Base-by-base conservation (phyloP, 148 eudicot genomes). In the Heliosperma pusillum region DNA sequence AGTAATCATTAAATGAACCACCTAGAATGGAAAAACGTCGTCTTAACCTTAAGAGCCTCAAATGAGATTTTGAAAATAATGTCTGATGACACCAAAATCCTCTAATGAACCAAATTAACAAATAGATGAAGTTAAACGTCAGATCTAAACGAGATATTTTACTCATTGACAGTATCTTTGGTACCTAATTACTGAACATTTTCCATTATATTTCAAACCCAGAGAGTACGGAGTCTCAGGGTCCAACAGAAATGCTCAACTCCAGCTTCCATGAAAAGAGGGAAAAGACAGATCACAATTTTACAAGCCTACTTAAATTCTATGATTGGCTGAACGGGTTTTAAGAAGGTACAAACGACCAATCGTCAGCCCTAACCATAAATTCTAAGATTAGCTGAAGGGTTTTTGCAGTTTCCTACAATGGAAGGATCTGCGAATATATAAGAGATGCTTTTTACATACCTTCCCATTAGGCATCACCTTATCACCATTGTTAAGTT, bases 381-480 rank as follows among this genome's bases (percentile, higher is more conserved):
- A n/a, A n/a, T n/a, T n/a, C n/a, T n/a, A n/a, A n/a, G n/a, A n/a
- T n/a, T n/a, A n/a, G n/a, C n/a, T 29, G 30, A 29, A 29, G 30
- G 30, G 30, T 29, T 29, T 29, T n/a, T 17, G 22, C 53, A 33
- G 60, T 57, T 70, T 52, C 57, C 13, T 29, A 64, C 24, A 29
- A 24, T 36, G 21, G 17, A 42, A 78, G 50, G 52, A 57, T 10
- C 57, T 19, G 50, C 33, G 64, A 65, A 80, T 45, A n/a, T 7
- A 74, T 58, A 70, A n/a, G 29, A 19, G 44, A 70, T 24, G 27
- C 6, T 27, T 52, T n/a, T 58, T n/a, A 42, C 62, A 27, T 91
- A 94, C 98, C 98, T 94, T 94, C 59, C 98, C 98, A 75, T 86
- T 90, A 42, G 93, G 97, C 65, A 90, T 87, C 83, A 94, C 98